A percentile compares a stretch with the other conserved stretches of the same genome.
These are phyloP conservation scores for Physcomitrium patens DNA, from an alignment of 225 moss, liverwort and hornwort species.

Conservation along the genomic window DNA sequence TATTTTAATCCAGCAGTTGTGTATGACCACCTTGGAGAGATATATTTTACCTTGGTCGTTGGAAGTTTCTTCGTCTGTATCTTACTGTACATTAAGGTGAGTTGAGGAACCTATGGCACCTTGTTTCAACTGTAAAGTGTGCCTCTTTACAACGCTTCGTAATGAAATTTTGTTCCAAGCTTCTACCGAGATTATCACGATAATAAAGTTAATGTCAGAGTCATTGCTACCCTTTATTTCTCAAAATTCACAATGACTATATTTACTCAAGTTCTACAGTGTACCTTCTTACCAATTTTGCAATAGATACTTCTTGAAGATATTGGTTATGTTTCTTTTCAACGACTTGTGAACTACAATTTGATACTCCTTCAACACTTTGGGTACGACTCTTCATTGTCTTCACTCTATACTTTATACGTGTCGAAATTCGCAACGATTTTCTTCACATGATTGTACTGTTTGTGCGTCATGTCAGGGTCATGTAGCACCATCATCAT, in stretches of 20 bases:
- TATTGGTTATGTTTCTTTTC: not conserved
- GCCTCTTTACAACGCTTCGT: not conserved
- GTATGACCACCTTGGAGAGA: constrained; percentile 95
- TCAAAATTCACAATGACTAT: not conserved
- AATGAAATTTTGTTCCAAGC: no score
- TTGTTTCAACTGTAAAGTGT: constrained; percentile 2
- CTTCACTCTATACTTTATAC: not conserved
- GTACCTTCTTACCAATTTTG: not conserved
- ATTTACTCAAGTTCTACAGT: not conserved
- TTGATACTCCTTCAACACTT: not conserved
- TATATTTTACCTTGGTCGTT: constrained; percentile 67
- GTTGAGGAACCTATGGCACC: not conserved
- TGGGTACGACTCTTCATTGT: not conserved
- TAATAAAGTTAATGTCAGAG: not conserved
- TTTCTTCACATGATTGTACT: not conserved
- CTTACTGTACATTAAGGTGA: constrained; percentile 85
- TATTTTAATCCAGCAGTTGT: constrained; percentile 75
- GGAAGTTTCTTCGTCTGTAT: constrained; percentile 75
- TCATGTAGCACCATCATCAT: constrained; percentile 82
- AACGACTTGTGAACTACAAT: not conserved
- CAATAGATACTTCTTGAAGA: not conserved
- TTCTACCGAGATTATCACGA: not conserved
- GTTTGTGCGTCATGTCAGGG: constrained; percentile 56
- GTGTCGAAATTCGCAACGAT: not conserved
- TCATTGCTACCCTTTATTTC: constrained; percentile 3